phyloP scores from a whole-genome alignment of 768 basidiomycete species.

The Lactarius vividus region DNA sequence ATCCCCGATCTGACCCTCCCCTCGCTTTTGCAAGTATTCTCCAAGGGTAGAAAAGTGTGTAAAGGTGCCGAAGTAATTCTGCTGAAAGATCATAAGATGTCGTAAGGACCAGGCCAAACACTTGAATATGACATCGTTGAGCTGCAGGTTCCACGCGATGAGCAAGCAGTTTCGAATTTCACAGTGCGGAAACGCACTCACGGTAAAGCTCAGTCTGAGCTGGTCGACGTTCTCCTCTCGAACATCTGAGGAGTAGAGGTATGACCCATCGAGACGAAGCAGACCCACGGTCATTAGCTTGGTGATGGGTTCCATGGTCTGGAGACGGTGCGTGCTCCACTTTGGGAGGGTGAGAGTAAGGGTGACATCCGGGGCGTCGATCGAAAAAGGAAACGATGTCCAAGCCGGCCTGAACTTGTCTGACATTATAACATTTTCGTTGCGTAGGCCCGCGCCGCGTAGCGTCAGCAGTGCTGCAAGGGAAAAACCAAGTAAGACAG shows the following conservation, averaged over 20 bases:
- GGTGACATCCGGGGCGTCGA: conserved; percentile 56
- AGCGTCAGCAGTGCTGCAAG: conserved; percentile 67
- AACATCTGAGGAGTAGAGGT: conserved; percentile 68
- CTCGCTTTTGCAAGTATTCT: conserved; percentile 77
- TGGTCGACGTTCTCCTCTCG: conserved; percentile 74
- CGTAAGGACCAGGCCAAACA: conserved; percentile 85
- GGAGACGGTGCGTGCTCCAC: conserved; percentile 85
- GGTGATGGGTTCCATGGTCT: conserved; percentile 56
- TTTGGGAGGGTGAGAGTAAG: conserved; percentile 70
- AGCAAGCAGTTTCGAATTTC: neutral
- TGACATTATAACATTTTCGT: conserved; percentile 57
- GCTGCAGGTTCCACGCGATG: conserved; percentile 37
- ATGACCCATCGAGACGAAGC: conserved; percentile 64
- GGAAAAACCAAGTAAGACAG: neutral
- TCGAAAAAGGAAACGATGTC: conserved; percentile 60
- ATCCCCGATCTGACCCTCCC: conserved; percentile 68
- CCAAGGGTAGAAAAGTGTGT: conserved; percentile 87
- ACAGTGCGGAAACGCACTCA: conserved; percentile 35
- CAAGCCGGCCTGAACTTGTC: conserved; percentile 70
- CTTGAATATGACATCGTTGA: conserved; percentile 57
- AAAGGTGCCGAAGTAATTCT: conserved; percentile 94
- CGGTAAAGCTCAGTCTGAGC: conserved; percentile 63
- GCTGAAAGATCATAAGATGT: conserved; percentile 82
- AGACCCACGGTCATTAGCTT: conserved; percentile 58
- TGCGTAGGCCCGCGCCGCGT: conserved; percentile 55